Base-by-base conservation (phyloP, 495 filamentous ascomycete species). In the Jackrogersella minutella region DNA sequence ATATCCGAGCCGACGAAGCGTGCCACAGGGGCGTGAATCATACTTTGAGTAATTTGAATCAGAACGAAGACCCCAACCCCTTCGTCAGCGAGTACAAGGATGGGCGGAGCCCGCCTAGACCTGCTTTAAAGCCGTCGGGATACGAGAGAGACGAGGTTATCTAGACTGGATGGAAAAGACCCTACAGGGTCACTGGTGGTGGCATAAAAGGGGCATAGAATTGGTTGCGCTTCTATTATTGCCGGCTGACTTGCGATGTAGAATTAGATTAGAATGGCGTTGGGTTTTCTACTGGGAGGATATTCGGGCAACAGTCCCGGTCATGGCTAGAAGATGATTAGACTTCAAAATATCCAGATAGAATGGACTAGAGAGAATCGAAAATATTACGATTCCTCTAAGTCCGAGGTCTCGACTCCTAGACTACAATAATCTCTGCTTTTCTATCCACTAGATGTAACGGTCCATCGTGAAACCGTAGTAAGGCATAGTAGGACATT, bases 11-110 rank as follows among this genome's bases (percentile, higher is more conserved):
- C 0, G 95, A 99, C 72, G 95, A 99, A 78, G 91, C 93, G n/a
- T 95, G 94, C 76, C 95, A 99, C 74, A 83, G 95, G 14, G 96
- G 97, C 76, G 96, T 98, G 58, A 99, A 99, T 76, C 95, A 99
- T 72, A 98, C 95, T 0, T 77, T 99, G 46, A 87, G 88, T 34
- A 97, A 97, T 70, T 76, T 98, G 33, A 80, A 93, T 55, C 91
- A 93, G 75, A 86, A 83, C 17, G 78, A 86, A 7, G 95, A 99
- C 74, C 93, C 93, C 13, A 98, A 99, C 75, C 95, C 95, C 8
- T 98, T 93, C 68, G 86, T 90, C 26, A 87, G 87, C 64, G 81
- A 85, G 67, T 96, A 93, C 77, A 88, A 88, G 69, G 83, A 90
- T 65, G 73, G 61, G 2, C 57, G 66, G n/a, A 77, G 58, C 8